Conservation (phyloP, 306 rosid genomes). For the Cicer pinnatifidum region DNA sequence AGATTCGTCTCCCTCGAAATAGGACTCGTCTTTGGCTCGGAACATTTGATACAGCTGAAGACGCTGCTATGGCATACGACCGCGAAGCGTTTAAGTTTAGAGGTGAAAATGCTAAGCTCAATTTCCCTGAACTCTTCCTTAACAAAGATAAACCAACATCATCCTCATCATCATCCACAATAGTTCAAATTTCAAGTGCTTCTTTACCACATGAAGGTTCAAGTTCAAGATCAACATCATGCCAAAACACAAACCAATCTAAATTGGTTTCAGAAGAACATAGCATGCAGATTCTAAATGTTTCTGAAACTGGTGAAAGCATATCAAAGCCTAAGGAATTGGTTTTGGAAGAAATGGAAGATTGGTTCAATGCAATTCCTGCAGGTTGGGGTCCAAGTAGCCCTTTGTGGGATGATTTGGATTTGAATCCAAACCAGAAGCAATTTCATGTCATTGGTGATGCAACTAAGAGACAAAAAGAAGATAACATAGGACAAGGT, state of each 20-base stretch:
- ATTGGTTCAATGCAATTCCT: conserved; percentile 75
- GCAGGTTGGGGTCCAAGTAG: conserved; percentile 89
- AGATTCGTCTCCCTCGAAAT: conserved; percentile 89
- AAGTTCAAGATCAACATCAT: conserved; percentile 42
- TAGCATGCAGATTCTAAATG: conserved; percentile 2
- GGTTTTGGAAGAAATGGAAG: conserved; percentile 73
- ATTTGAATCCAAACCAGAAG: conserved; percentile 51
- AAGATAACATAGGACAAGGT: conserved; percentile 50
- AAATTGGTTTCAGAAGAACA: conserved; percentile 35
- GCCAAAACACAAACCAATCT: conserved; percentile 39
- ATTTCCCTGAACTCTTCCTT: conserved; percentile 79
- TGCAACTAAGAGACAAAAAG: conserved; percentile 50
- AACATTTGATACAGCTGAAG: conserved; percentile 96
- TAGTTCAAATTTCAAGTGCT: conserved; percentile 35
- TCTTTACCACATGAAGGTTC: conserved; percentile 38
- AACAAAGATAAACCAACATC: conserved; percentile 51
- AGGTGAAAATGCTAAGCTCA: conserved; percentile 95
- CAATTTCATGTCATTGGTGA: conserved; percentile 36
- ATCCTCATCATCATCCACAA: conserved; percentile 42
- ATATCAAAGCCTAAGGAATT: conserved; percentile 54
- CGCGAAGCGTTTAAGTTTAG: conserved; percentile 90
- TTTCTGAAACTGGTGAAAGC: conserved; percentile 46
- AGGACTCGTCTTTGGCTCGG: conserved; percentile 96
- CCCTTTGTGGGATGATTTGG: conserved; percentile 88
- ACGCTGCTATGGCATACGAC: conserved; percentile 96